These are phyloP conservation scores for Thelephora aurantiotincta DNA, from an alignment of 768 basidiomycete species.

Conservation along the genomic window DNA sequence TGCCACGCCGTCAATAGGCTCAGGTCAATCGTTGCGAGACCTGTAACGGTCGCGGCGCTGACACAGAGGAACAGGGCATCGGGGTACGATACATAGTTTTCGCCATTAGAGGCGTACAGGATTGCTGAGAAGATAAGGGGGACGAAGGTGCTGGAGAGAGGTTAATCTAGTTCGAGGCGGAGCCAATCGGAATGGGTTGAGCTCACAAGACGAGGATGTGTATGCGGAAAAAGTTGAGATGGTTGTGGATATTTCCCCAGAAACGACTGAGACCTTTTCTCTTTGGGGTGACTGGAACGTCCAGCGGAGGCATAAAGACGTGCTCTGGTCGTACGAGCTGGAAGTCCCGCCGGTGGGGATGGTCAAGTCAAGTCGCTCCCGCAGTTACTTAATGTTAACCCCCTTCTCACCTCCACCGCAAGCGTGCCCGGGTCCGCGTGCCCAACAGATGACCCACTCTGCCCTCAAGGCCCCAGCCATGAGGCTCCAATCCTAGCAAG, in stretches of 20 bases:
- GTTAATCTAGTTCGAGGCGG: slow-evolving; percentile 1
- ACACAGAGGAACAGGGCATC: slow-evolving; percentile 70
- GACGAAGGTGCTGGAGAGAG: slow-evolving; percentile 42
- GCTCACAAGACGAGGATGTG: slow-evolving; percentile 30
- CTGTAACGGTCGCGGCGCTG: slow-evolving; percentile 68
- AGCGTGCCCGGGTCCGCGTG: no score
- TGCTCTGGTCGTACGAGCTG: no score
- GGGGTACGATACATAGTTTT: slow-evolving; percentile 53
- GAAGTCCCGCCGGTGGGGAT: no score
- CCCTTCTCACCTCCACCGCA: no score
- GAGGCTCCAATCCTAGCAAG: no score
- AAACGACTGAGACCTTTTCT: not conserved
- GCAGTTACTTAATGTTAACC: no score
- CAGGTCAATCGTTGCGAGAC: slow-evolving; percentile 56
- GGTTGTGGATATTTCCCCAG: slow-evolving; percentile 8
- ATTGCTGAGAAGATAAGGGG: slow-evolving; percentile 72
- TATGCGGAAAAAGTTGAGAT: slow-evolving; percentile 35
- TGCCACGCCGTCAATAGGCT: slow-evolving; percentile 58
- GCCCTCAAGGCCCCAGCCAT: no score
- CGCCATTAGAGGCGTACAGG: slow-evolving; percentile 74
- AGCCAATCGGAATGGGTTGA: not conserved
- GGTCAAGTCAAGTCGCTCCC: no score
- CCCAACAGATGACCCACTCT: no score
- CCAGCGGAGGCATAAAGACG: not conserved
- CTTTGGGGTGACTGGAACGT: not conserved